Evolutionary conservation across 2,329 filamentous ascomycete genomes (phyloP).

Genomic region (Acarospora socialis): DNA sequence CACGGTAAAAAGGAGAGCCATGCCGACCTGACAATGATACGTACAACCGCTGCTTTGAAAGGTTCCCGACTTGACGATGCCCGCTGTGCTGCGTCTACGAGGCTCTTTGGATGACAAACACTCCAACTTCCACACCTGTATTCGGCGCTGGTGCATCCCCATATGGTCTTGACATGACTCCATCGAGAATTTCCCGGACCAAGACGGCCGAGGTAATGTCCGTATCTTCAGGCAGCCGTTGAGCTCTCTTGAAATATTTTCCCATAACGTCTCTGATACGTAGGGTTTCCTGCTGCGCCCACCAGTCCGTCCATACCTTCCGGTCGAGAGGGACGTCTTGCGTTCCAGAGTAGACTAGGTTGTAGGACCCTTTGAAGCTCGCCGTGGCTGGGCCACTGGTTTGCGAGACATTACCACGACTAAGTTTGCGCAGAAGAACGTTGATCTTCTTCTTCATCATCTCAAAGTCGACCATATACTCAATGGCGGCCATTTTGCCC

Average conservation of each 20-base stretch:
- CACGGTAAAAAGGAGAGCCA: too few relatives aligned
- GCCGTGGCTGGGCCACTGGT: slow-evolving; percentile 19
- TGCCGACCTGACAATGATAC: too few relatives aligned
- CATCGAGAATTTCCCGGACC: slow-evolving; percentile 45
- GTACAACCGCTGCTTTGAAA: too few relatives aligned
- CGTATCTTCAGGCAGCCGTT: slow-evolving; percentile 24
- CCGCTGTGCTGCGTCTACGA: too few relatives aligned
- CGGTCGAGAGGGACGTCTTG: slow-evolving; percentile 37
- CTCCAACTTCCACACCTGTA: slow-evolving; percentile 31
- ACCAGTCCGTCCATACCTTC: slow-evolving; percentile 48
- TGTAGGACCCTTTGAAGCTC: slow-evolving; percentile 23
- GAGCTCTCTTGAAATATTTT: slow-evolving; percentile 27
- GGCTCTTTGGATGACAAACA: slow-evolving; percentile 37
- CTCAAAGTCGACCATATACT: slow-evolving; percentile 41
- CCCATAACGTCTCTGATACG: slow-evolving; percentile 39
- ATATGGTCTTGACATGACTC: slow-evolving; percentile 39
- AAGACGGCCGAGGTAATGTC: slow-evolving; percentile 40
- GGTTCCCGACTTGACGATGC: too few relatives aligned
- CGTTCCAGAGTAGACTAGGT: slow-evolving; percentile 36
- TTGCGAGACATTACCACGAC: too few relatives aligned
- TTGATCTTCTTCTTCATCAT: slow-evolving; percentile 31
- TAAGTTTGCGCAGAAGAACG: slow-evolving; percentile 26
- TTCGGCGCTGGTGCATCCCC: slow-evolving; percentile 28
- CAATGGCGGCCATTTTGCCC: slow-evolving; percentile 39
- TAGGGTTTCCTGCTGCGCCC: slow-evolving; percentile 48